phyloP scores from a whole-genome alignment of 1,139 yeast species.

The Yamadazyma kanchanaburiensis region DNA sequence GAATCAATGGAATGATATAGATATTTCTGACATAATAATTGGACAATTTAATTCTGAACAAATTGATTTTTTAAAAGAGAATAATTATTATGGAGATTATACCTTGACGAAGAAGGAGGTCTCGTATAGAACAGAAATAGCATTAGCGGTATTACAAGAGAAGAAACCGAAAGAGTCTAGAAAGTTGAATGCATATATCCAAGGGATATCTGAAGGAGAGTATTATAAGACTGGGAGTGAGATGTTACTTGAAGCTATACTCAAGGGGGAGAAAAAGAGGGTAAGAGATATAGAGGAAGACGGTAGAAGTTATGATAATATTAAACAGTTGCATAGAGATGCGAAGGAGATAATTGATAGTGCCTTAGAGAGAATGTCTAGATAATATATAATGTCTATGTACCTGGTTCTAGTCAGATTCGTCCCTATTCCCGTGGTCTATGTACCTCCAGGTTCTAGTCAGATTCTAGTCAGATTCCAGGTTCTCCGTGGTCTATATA shows the following conservation, averaged over 20 bases:
- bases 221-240: slow-evolving; percentile 29
- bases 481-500: too few species aligned
- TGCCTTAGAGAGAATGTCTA: slow-evolving; percentile 1
- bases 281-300: slow-evolving; percentile 3
- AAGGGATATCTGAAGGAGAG: slow-evolving; percentile 46
- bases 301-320: slow-evolving; percentile 1
- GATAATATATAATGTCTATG: too few species aligned
- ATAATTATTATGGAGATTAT: slow-evolving; percentile 70
- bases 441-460: too few species aligned
- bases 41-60: slow-evolving; percentile 38
- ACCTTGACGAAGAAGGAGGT: slow-evolving; percentile 55
- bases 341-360: slow-evolving; percentile 3
- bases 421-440: too few species aligned
- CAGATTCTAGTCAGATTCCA: too few species aligned
- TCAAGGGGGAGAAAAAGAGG: slow-evolving; percentile 20
- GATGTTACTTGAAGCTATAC: slow-evolving; percentile 28
- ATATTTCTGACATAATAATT: slow-evolving; percentile 46
- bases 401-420: too few species aligned
- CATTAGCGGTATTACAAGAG: slow-evolving; percentile 62
- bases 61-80: slow-evolving; percentile 41
- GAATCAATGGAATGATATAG: slow-evolving; percentile 72
- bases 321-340: slow-evolving; percentile 5
- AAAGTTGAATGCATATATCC: slow-evolving; percentile 23
- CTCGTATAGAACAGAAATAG: slow-evolving; percentile 76
- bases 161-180: slow-evolving; percentile 28